Conservation (phyloP, 2,329 filamentous ascomycete species). For the Penicillium brevicompactum region DNA sequence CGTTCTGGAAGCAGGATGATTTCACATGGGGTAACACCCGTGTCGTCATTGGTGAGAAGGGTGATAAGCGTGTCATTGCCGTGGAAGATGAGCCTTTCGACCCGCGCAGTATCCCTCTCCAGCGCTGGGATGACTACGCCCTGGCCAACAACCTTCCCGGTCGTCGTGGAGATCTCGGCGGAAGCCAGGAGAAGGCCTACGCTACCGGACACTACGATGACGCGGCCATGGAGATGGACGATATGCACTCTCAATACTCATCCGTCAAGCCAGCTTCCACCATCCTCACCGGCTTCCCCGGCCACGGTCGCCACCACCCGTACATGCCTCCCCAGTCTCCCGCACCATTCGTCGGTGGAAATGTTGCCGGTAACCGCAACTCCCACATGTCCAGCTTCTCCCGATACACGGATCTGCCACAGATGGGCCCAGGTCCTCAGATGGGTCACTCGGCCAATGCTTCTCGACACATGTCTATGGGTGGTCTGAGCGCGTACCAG, state of each 20-base stretch:
- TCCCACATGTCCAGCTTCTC: conserved; percentile 71
- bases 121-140: conserved; percentile 97
- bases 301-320: conserved; percentile 58
- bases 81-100: conserved; percentile 84
- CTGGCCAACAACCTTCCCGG: conserved; percentile 83
- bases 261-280: conserved; percentile 85
- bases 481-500: conserved; percentile 53
- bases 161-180: conserved; percentile 69
- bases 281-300: conserved; percentile 79
- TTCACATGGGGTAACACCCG: conserved; percentile 99
- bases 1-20: conserved; percentile 99
- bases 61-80: conserved; percentile 84
- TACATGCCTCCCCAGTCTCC: conserved; percentile 86
- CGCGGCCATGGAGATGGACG: conserved; percentile 87
- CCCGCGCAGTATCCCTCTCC: conserved; percentile 87
- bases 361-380: conserved; percentile 55
- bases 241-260: conserved; percentile 95
- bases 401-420: conserved; percentile 65
- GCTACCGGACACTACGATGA: conserved; percentile 67
- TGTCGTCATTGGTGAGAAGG: conserved; percentile 93
- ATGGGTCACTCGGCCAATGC: conserved; percentile 29
- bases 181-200: conserved; percentile 63
- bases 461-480: conserved; percentile 62
- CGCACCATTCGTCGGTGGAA: conserved; percentile 63
- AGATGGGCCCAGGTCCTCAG: conserved; percentile 28